Percentiles rank a stretch among this genome's conserved stretches.
Evolutionary conservation across 805 yeast species (phyloP).

Genomic region (Wickerhamiella siamensis): DNA sequence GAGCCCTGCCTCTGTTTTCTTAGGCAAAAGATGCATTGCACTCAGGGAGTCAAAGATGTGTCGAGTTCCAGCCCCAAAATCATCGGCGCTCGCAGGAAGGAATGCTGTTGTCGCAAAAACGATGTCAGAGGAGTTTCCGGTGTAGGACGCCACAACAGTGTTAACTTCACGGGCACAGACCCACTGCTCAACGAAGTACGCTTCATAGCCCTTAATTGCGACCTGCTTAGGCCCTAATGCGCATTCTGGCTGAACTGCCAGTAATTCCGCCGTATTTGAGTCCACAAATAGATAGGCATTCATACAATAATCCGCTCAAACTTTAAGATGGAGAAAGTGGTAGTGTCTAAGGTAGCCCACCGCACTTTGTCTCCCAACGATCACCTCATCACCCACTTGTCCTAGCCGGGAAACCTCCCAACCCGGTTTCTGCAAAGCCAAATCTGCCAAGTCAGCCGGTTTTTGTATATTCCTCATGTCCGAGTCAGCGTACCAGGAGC

Average conservation of each 20-base stretch:
- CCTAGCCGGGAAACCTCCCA: no score
- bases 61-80: slow-evolving; percentile 39
- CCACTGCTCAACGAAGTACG: slow-evolving; percentile 94
- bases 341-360: no score
- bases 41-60: slow-evolving; percentile 52
- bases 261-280: slow-evolving; percentile 16
- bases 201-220: slow-evolving; percentile 60
- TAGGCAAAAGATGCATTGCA: slow-evolving; percentile 54
- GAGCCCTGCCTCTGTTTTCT: slow-evolving; percentile 42
- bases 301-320: slow-evolving; percentile 1
- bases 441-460: no score
- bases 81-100: slow-evolving; percentile 31
- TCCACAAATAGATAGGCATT: slow-evolving; percentile 23
- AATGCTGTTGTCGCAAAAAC: slow-evolving; percentile 46
- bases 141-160: slow-evolving; percentile 61
- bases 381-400: no score
- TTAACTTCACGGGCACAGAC: slow-evolving; percentile 54
- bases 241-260: slow-evolving; percentile 20
- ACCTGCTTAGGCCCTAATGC: slow-evolving; percentile 30
- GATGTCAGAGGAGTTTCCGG: slow-evolving; percentile 63
- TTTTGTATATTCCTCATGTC: no score
- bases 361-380: no score
- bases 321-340: no score
- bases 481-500: no score
- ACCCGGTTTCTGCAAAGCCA: no score